Base-by-base conservation (phyloP, 192 early-diverging fungal species). In the Bifiguratus adelaidae region DNA sequence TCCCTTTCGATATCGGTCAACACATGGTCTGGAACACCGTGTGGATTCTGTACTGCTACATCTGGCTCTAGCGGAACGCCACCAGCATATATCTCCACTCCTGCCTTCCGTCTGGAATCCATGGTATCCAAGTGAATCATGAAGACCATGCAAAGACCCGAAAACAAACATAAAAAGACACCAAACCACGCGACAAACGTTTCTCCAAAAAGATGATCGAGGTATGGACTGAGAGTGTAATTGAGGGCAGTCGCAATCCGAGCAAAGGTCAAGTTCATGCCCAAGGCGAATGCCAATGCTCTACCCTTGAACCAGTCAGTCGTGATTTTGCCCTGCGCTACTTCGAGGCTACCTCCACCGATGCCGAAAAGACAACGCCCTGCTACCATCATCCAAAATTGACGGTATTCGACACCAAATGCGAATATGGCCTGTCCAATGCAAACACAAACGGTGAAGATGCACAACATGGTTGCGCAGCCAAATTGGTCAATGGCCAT, bases 341-440 rank as follows among this genome's bases (percentile, higher is more conserved):
- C 79, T 42, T 79, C 81, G 8, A 83, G 52, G 16, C 55, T 64
- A 49, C 76, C 78, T 13, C 76, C 75, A 11, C 81, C 81, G 5
- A 81, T 56, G 3, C 81, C 81, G 57, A 83, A 80, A 9, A 82
- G 29, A 6, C 80, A 38, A 11, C 82, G 67, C 1, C 80, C 82
- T 3, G 70, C 19, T 1, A 76, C 20, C 74, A 80, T 74, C 1
- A 66, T 15, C 32, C 48, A 29, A 28, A 79, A 69, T 4, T 41
- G 65, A 22, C 62, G 58, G 2, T 38, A 9, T 16, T 57, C 54
- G 18, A 83, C 61, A 1, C 81, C 83, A 18, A 68, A 38, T 8
- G 81, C 48, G 56, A 82, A 86, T 8, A 83, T 45, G 1, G 68
- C 47, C 56, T 83, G 78, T 12, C 83, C 83, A 2, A 56, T 12